Conservation (phyloP, 306 rosid genomes). For the Castanea crenata region DNA sequence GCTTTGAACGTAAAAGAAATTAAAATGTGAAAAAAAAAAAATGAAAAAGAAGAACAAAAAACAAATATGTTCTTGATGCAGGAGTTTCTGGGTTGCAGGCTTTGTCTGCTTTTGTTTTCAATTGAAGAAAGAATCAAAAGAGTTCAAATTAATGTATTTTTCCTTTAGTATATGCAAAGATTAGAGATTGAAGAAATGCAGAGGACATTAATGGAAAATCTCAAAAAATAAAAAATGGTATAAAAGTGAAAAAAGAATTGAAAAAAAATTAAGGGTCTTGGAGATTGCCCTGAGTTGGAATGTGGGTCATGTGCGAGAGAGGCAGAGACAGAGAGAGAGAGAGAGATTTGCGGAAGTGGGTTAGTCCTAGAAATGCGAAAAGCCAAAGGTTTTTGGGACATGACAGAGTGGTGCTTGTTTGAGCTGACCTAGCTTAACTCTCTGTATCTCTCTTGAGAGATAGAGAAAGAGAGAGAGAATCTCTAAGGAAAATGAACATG, state of each 20-base stretch:
- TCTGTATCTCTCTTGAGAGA: neutral
- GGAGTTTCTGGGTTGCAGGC: conserved; percentile 26
- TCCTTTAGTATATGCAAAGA: conserved; percentile 1
- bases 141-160: neutral
- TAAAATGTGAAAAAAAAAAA: neutral
- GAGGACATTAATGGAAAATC: conserved; percentile 25
- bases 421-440: neutral
- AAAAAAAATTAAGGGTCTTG: conserved; percentile 12
- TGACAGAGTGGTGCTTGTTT: conserved; percentile 28
- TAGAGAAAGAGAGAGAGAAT: neutral
- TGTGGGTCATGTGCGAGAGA: neutral
- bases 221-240: neutral
- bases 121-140: neutral
- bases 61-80: conserved; percentile 4
- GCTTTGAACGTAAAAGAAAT: conserved; percentile 2
- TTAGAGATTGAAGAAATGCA: neutral
- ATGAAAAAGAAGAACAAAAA: neutral
- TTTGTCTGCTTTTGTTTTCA: neutral
- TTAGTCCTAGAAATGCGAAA: conserved; percentile 38
- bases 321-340: neutral
- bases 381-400: conserved; percentile 30
- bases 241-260: neutral
- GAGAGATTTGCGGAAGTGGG: conserved; percentile 36
- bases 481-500: neutral
- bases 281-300: conserved; percentile 29